These are phyloP conservation scores for Dothideomycetidae sp. DNA, from an alignment of 2,329 filamentous ascomycete genomes.

Conservation along the genomic window DNA sequence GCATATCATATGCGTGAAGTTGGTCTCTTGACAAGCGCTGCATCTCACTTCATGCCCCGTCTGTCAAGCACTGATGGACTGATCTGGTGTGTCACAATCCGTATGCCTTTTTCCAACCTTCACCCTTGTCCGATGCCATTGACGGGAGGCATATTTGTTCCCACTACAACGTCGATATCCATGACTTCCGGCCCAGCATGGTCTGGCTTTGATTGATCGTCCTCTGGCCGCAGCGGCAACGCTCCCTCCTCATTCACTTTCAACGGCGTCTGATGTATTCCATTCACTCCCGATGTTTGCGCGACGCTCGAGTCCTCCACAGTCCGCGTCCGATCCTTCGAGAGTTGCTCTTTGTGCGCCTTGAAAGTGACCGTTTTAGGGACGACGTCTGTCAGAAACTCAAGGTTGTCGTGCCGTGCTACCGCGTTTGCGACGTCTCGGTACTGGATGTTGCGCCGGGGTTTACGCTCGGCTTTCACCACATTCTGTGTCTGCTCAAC, in stretches of 20 bases:
- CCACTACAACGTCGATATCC: slow-evolving; percentile 7
- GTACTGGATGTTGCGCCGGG: slow-evolving; percentile 87
- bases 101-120: too few species aligned
- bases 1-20: too few species aligned
- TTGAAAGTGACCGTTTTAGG: slow-evolving; percentile 74
- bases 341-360: slow-evolving; percentile 52
- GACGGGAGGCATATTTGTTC: background rate
- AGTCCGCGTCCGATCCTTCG: slow-evolving; percentile 20
- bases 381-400: slow-evolving; percentile 84
- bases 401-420: slow-evolving; percentile 77
- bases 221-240: background rate
- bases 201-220: background rate
- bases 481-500: slow-evolving; percentile 74
- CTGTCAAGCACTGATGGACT: too few species aligned
- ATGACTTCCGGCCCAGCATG: slow-evolving; percentile 4
- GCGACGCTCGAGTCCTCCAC: background rate
- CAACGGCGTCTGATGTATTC: background rate
- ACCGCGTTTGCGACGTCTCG: slow-evolving; percentile 83
- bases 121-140: background rate
- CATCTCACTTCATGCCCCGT: too few species aligned
- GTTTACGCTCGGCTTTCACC: slow-evolving; percentile 81
- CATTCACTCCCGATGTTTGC: background rate
- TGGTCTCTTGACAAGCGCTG: too few species aligned
- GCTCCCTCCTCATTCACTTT: background rate
- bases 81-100: too few species aligned